Percentiles rank a stretch among this genome's conserved stretches.
phyloP scores from a whole-genome alignment of 2,329 filamentous ascomycete species.

The Colletotrichum zoysiae region DNA sequence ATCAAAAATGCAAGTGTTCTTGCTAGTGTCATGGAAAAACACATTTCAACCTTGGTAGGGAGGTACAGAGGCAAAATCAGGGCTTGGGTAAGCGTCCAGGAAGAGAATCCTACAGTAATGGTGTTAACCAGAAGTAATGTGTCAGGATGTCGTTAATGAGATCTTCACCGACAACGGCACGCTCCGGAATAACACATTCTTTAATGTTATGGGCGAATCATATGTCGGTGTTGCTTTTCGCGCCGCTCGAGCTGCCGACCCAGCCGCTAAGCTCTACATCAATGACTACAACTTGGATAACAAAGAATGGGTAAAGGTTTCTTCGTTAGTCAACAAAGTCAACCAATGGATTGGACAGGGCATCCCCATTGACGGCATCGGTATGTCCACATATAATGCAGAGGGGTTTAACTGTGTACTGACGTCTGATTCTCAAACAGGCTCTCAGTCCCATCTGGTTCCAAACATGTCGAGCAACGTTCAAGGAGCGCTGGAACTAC shows the following conservation, averaged over 20 bases:
- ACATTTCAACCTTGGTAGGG: conserved; percentile 68
- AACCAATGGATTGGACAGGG: conserved; percentile 73
- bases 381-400: conserved; percentile 18
- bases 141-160: conserved; percentile 72
- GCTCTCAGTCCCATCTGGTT: conserved; percentile 68
- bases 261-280: conserved; percentile 77
- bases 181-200: conserved; percentile 73
- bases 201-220: conserved; percentile 74
- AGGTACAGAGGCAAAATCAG: conserved; percentile 74
- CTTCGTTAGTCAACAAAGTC: conserved; percentile 69
- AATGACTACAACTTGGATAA: conserved; percentile 79
- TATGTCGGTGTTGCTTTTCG: conserved; percentile 79
- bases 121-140: neutral
- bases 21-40: conserved; percentile 67
- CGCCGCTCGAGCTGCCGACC: conserved; percentile 75
- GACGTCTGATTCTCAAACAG: conserved; percentile 4
- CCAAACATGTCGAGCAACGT: conserved; percentile 58
- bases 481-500: conserved; percentile 62
- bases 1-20: conserved; percentile 66
- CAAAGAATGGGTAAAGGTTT: conserved; percentile 68
- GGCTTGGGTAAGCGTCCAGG: conserved; percentile 57
- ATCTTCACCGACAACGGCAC: conserved; percentile 72
- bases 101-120: neutral
- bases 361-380: conserved; percentile 75
- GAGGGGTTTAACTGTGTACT: neutral